phyloP scores from a whole-genome alignment of 345 rosid species.

The Salix koriyanagi region DNA sequence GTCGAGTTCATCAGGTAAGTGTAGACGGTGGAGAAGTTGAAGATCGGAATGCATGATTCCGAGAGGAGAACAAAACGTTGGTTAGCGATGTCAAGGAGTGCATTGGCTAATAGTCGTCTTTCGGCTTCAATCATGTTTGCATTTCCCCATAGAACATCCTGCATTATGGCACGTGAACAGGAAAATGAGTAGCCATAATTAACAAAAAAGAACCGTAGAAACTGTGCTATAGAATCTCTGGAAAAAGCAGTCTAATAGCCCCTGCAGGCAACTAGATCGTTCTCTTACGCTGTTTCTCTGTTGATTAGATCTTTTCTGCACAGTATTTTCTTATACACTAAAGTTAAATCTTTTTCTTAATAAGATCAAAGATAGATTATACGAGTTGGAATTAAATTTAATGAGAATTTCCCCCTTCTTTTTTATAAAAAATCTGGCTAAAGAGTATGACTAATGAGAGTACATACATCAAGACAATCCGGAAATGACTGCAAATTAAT shows the following conservation, averaged over 20 bases:
- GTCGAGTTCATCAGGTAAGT: slow-evolving; percentile 50
- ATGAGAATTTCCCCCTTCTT: no score
- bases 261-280: background rate
- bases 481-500: no score
- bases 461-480: no score
- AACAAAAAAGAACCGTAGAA: background rate
- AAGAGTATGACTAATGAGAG: no score
- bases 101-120: slow-evolving; percentile 73
- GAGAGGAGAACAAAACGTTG: slow-evolving; percentile 75
- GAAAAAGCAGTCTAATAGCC: background rate
- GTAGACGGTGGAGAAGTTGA: slow-evolving; percentile 64
- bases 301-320: background rate
- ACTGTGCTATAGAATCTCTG: background rate
- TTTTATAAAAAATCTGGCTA: no score
- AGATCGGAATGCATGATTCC: slow-evolving; percentile 81
- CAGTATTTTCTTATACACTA: no score
- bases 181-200: background rate
- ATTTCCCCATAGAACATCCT: slow-evolving; percentile 71
- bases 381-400: no score
- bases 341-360: no score
- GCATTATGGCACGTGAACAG: slow-evolving; percentile 15
- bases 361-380: no score
- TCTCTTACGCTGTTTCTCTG: background rate
- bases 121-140: slow-evolving; percentile 87
- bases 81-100: slow-evolving; percentile 61